Base-by-base conservation (phyloP, 805 yeast genomes). In the Teunomyces panamensis region DNA sequence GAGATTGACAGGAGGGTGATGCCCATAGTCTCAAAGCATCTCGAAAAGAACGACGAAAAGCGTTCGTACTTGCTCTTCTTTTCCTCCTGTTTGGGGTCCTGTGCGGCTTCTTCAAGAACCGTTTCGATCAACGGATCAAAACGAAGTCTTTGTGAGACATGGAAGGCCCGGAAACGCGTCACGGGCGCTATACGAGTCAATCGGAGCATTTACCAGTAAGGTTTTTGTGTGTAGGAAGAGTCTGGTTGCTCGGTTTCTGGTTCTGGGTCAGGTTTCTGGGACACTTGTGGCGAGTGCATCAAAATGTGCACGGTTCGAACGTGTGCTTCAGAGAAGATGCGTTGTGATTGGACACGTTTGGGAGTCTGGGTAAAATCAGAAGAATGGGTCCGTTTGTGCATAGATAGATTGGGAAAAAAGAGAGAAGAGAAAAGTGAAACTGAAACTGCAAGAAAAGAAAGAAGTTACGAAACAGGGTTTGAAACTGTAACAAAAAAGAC, bases 1-100 rank as follows among this genome's bases (percentile, higher is more conserved):
- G 81, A 74, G 30, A 87, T 64, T 2, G 91, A 83, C 11, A 88
- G 81, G 41, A 86, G 69, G 13, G 91, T 86, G 39, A 87, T 81
- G 2, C 87, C 82, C 0, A 84, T 82, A 0, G 94, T 82, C 59
- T 87, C 94, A 4, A 77, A 50, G 48, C 82, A 75, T 56, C 80
- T 83, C 48, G 54, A 52, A 4, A 57, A 29, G 28, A 53, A 53
- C 26, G 51, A 37, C 28, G 28, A 39, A 42, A 49, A 13, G 24
- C 37, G 29, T 4, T 24, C 30, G 10, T 24, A 47, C 11, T 20
- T 37, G 8, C 5, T 34, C 30, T 48, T 47, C 17, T 27, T 44
- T 17, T 41, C 46, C 24, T 20, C 24, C 6, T 20, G 24, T 42
- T 24, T 6, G 30, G 10, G 20, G 13, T 43, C 11, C 42, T 33